A percentile compares a stretch with the other conserved stretches of the same genome.
Evolutionary conservation across 2,329 filamentous ascomycete species (phyloP).

Genomic region (Didymella lethalis): DNA sequence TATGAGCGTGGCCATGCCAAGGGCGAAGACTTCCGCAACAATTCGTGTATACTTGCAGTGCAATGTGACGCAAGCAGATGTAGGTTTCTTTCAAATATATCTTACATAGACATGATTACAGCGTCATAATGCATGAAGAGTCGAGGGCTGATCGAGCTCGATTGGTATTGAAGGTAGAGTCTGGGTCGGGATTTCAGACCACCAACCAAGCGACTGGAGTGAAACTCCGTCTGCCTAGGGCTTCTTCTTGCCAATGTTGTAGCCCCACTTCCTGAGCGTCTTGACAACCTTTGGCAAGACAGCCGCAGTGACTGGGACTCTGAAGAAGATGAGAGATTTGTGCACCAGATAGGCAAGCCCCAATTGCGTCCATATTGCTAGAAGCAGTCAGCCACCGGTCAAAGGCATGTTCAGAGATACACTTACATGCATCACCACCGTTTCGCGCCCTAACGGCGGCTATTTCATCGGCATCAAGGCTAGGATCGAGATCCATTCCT

Average conservation of each 20-base stretch:
- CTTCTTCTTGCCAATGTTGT: slow-evolving; percentile 86
- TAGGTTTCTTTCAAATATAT: slow-evolving; percentile 18
- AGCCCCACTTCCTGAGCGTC: slow-evolving; percentile 85
- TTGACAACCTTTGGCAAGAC: slow-evolving; percentile 95
- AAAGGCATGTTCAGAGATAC: not conserved
- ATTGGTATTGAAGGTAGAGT: not conserved
- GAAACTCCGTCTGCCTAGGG: slow-evolving; percentile 37
- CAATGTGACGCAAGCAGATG: not conserved
- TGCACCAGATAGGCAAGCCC: slow-evolving; percentile 95
- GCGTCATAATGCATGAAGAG: slow-evolving; percentile 21
- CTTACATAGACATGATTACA: slow-evolving; percentile 21
- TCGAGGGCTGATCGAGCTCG: not conserved
- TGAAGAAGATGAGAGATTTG: slow-evolving; percentile 95
- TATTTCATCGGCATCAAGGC: slow-evolving; percentile 64
- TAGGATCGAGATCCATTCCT: not conserved
- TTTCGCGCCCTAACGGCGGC: slow-evolving; percentile 66
- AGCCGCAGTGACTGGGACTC: slow-evolving; percentile 91
- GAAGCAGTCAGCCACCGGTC: slow-evolving; percentile 3
- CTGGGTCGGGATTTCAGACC: not conserved
- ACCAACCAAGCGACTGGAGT: not conserved
- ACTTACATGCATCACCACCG: slow-evolving; percentile 75
- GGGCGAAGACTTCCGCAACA: not conserved
- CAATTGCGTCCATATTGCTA: slow-evolving; percentile 81
- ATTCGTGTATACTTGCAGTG: not conserved
- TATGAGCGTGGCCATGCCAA: not conserved